Conservation (phyloP, 2,329 filamentous ascomycete species). For the Microdochium nivale region DNA sequence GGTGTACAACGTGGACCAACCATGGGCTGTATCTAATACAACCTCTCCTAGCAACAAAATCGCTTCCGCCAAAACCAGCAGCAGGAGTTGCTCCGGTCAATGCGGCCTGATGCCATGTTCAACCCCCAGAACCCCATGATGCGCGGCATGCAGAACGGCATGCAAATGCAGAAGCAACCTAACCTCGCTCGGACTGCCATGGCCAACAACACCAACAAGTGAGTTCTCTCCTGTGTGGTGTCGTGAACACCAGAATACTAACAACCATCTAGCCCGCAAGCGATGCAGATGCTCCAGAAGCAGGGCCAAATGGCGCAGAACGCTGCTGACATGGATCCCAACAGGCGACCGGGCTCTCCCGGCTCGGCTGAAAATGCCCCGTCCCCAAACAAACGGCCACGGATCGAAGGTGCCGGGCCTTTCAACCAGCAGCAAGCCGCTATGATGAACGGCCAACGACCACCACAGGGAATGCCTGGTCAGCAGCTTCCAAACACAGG, state of each 20-base stretch:
- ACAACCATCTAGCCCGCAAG: constrained; percentile 44
- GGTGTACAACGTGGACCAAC: constrained; percentile 12
- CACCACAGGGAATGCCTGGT: constrained; percentile 37
- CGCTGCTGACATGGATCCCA: constrained; percentile 78
- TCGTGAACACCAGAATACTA: neutral
- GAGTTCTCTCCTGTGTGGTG: constrained; percentile 21
- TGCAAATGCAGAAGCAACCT: constrained; percentile 49
- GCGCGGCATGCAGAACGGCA: constrained; percentile 54
- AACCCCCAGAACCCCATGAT: constrained; percentile 53
- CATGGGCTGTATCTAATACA: constrained; percentile 12
- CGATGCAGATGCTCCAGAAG: constrained; percentile 65
- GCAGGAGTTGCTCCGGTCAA: constrained; percentile 66
- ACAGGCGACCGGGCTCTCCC: constrained; percentile 73
- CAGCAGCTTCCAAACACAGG: constrained; percentile 1
- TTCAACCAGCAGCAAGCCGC: constrained; percentile 66
- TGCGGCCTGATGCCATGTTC: constrained; percentile 53
- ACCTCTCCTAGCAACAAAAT: constrained; percentile 46
- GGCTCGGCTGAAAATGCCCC: constrained; percentile 78
- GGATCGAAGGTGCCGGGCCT: constrained; percentile 63
- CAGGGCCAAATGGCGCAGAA: constrained; percentile 81
- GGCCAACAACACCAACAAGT: constrained; percentile 70
- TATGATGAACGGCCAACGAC: constrained; percentile 66
- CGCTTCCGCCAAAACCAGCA: constrained; percentile 68
- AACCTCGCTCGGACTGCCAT: constrained; percentile 67
- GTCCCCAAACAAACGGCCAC: constrained; percentile 83